Conservation (phyloP, 2,329 filamentous ascomycete genomes). For the Coniochaeta sp. region DNA sequence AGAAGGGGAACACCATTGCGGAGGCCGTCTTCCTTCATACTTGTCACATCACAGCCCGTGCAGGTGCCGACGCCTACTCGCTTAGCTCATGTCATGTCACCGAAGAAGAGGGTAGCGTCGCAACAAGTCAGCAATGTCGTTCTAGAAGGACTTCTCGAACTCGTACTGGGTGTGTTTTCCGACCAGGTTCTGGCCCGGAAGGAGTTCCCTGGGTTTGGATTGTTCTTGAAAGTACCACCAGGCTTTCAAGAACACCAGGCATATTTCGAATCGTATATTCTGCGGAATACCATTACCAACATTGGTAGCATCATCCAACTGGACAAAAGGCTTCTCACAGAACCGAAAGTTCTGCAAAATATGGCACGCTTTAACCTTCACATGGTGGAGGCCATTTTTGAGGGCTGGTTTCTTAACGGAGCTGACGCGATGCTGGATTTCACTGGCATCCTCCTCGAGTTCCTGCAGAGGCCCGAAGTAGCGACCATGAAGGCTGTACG, state of each 20-base stretch:
- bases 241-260: slow-evolving; percentile 92
- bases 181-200: slow-evolving; percentile 82
- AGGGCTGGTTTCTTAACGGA: slow-evolving; percentile 93
- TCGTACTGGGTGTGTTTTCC: slow-evolving; percentile 72
- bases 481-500: slow-evolving; percentile 76
- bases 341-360: slow-evolving; percentile 81
- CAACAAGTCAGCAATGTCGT: slow-evolving; percentile 59
- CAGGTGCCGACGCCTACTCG: slow-evolving; percentile 53
- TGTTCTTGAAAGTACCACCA: slow-evolving; percentile 83
- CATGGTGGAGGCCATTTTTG: slow-evolving; percentile 83
- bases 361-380: slow-evolving; percentile 74
- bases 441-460: slow-evolving; percentile 75
- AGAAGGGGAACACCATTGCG: slow-evolving; percentile 56
- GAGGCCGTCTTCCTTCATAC: slow-evolving; percentile 83
- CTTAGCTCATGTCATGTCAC: slow-evolving; percentile 55
- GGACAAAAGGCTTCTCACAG: slow-evolving; percentile 64
- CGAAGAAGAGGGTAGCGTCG: slow-evolving; percentile 41
- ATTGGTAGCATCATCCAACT: slow-evolving; percentile 63
- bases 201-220: slow-evolving; percentile 80
- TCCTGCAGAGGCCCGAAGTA: slow-evolving; percentile 79
- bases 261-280: slow-evolving; percentile 86
- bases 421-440: slow-evolving; percentile 81
- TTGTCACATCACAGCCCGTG: slow-evolving; percentile 66
- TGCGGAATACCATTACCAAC: slow-evolving; percentile 66
- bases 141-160: slow-evolving; percentile 67